Base-by-base conservation (phyloP, 2,329 filamentous ascomycete species). In the Cordyceps militaris region DNA sequence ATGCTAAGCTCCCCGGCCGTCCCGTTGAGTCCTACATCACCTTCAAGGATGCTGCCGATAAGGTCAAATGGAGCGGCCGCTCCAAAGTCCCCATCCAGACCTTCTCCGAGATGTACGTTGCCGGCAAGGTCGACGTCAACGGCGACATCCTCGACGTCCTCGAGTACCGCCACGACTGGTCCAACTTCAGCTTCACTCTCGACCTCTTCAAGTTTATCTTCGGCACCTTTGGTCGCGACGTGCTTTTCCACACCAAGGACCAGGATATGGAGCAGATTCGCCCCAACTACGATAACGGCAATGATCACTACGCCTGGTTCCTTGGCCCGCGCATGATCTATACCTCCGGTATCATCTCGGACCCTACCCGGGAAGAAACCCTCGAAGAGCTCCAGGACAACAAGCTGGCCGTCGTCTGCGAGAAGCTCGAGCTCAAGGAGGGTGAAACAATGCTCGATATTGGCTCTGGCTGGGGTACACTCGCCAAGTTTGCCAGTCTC, bases 221-320 rank as follows among this genome's bases (percentile, higher is more conserved):
- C 66, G 86, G 89, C 61, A 86, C 85, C 71, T 90, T 96, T 79
- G 85, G 95, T 63, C 90, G 90, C 48, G 93, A 97, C 73, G 83
- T 96, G 62, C 87, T 97, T 67, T 86, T 96, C 81, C 93, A 97
- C 79, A 92, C 89, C 66, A 85, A 91, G 59, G 91, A 89, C 59
- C 92, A 97, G 77, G 93, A 97, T 66, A 92, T 97, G 82, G 93
- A 97, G 75, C 94, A 97, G 77, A 92, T 97, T 58, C 91, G 92
- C 70, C 91, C 92, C 73, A 91, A 97, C 79, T 99, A 99, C 75
- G 94, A 97, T 81, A 87, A 91, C 63, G 94, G 94, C 70, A 91
- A 99, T 72, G 94, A 97, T 76, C 96, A 97, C 78, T 99, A 99
- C 80, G 88, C 85, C 72, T 99, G 92, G 91, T 97, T 97, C 82